Evolutionary conservation across 805 yeast genomes (phyloP).

Genomic region (Scheffersomyces amazonensis): DNA sequence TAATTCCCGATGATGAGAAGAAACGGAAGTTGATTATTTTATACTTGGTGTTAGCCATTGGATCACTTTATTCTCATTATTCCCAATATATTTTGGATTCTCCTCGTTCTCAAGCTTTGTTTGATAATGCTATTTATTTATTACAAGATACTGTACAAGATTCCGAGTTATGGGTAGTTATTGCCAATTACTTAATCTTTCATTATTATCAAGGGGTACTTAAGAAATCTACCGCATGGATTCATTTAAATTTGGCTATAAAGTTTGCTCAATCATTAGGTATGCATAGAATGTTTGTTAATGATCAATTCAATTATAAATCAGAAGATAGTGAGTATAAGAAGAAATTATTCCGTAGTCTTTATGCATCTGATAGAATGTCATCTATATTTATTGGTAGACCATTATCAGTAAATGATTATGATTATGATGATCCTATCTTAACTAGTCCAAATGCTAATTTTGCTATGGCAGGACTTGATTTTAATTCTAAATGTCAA

Average conservation of each 20-base stretch:
- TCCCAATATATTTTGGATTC: constrained; percentile 16
- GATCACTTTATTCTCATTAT: constrained; percentile 31
- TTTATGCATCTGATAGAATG: constrained; percentile 32
- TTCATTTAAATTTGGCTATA: constrained; percentile 40
- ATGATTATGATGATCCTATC: constrained; percentile 37
- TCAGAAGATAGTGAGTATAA: constrained; percentile 8
- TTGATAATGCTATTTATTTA: constrained; percentile 31
- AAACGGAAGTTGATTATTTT: constrained; percentile 25
- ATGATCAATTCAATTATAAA: constrained; percentile 18
- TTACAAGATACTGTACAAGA: constrained; percentile 32
- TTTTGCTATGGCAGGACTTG: constrained; percentile 6
- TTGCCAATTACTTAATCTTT: constrained; percentile 35
- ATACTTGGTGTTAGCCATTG: constrained; percentile 39
- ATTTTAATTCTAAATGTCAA: constrained; percentile 19
- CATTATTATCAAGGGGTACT: constrained; percentile 40
- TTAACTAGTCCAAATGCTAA: constrained; percentile 5
- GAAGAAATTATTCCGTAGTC: constrained; percentile 9
- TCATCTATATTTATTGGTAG: constrained; percentile 35
- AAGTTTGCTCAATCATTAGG: constrained; percentile 43
- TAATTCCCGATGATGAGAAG: constrained; percentile 3
- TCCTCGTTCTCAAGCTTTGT: constrained; percentile 27
- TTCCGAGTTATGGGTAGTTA: constrained; percentile 40
- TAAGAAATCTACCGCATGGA: constrained; percentile 42
- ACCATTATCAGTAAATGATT: constrained; percentile 30
- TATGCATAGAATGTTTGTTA: constrained; percentile 33